Base-by-base conservation (phyloP, 106 monocot species). In the Acorus gramineus region DNA sequence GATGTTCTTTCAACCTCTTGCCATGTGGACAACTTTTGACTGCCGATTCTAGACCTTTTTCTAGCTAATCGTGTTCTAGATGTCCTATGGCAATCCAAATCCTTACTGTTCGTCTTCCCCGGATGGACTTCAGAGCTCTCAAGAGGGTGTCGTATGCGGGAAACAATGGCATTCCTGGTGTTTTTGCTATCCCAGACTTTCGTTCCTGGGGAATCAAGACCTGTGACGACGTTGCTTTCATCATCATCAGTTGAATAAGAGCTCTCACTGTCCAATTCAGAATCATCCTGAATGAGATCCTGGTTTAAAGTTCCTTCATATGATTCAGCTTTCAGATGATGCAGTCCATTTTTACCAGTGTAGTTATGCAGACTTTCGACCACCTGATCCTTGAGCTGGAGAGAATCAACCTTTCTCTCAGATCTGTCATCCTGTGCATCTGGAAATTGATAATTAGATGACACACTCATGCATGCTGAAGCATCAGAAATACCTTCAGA, bases 161-260 rank as follows among this genome's bases (percentile, higher is more conserved):
- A 78, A 69, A 64, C 52, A 74, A 67, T 64, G 64, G 66, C 55
- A 78, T 75, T 82, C 77, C 70, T 82, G 75, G 85, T 85, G 59
- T 74, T 87, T 85, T 83, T 91, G 71, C 91, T 85, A 54, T 98
- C 96, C 96, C 96, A 98, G 8, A 98, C 81, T 81, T 72, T 98
- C 47, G 85, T 98, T 77, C 78, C 91, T 59, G 96, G 96, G 67
- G 96, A 87, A 80, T 78, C 91, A 68, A 98, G 85, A 11, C 91
- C 91, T 11, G 69, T 95, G 44, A 87, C 86, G 59, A 66, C 80
- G 65, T 62, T 84, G 53, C 52, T 78, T 61, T 91, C 91, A 57
- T 96, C 90, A 56, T 76, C 85, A 57, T 92, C 91, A 64, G 81
- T 81, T 56, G 74, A 47, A 67, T 88, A 87, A 52, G 88, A 91